A percentile compares a stretch with the other conserved stretches of the same genome.
Evolutionary conservation across 139 green algal genomes (phyloP).

Genomic region (Microglena sp.): DNA sequence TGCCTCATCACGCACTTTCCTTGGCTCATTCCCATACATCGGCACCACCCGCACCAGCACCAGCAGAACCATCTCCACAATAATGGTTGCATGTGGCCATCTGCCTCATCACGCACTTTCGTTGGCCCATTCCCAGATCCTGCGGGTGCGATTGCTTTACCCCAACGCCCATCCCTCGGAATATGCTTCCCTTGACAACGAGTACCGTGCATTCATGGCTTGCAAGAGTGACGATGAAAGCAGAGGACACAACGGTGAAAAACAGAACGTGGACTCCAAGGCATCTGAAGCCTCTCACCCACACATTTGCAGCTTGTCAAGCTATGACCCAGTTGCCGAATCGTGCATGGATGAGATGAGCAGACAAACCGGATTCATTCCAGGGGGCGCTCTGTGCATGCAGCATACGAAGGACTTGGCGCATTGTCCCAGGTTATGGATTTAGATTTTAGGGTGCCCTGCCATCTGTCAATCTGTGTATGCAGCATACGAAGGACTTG

Average conservation of each 20-base stretch:
- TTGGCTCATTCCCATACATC: no score
- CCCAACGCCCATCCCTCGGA: not conserved
- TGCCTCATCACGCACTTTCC: no score
- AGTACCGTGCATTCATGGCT: slow-evolving; percentile 5
- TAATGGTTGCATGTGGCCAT: no score
- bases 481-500: not conserved
- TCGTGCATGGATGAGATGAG: not conserved
- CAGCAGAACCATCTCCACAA: no score
- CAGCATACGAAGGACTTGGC: not conserved
- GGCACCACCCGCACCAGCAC: no score
- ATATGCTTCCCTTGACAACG: not conserved
- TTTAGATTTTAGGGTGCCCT: no score
- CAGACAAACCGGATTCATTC: not conserved
- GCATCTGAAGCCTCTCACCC: not conserved
- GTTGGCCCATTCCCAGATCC: slow-evolving; percentile 7
- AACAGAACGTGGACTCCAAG: not conserved
- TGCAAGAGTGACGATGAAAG: slow-evolving; percentile 1
- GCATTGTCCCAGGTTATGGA: slow-evolving; percentile 1
- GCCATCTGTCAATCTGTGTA: no score
- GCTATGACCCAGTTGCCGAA: not conserved
- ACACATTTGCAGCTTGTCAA: slow-evolving; percentile 1
- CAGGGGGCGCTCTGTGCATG: slow-evolving; percentile 4
- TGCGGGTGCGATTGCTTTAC: not conserved
- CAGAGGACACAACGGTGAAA: not conserved
- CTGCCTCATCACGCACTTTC: no score